A percentile compares a stretch with the other conserved stretches of the same genome.
Evolutionary conservation across 306 rosid genomes (phyloP).

Genomic region (Biancaea sappan): DNA sequence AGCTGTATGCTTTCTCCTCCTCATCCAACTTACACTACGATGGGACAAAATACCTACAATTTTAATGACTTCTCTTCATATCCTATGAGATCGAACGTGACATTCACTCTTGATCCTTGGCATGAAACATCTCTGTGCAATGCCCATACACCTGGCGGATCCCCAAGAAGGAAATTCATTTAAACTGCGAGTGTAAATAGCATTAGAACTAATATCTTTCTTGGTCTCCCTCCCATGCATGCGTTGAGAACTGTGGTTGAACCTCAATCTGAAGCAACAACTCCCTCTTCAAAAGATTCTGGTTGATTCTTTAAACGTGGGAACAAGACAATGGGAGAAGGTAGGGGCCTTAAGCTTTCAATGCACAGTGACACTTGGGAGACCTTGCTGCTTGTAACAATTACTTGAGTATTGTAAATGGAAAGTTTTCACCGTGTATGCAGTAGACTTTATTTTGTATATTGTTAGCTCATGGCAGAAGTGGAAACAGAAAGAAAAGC

Average conservation of each 20-base stretch:
- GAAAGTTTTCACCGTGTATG: constrained; percentile 35
- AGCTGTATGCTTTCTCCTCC: constrained; percentile 83
- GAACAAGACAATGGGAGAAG: constrained; percentile 31
- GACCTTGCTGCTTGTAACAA: constrained; percentile 41
- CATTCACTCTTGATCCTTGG: constrained; percentile 62
- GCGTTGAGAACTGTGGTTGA: constrained; percentile 33
- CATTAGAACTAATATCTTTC: constrained; percentile 29
- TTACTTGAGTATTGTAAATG: constrained; percentile 53
- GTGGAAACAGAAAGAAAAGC: neutral
- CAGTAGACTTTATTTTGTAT: constrained; percentile 42
- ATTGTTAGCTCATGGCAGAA: constrained; percentile 40
- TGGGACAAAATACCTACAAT: constrained; percentile 60
- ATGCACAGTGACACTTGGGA: constrained; percentile 29
- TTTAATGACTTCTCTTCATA: constrained; percentile 51
- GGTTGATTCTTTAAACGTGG: constrained; percentile 39
- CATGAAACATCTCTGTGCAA: constrained; percentile 54
- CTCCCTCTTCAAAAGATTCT: constrained; percentile 16
- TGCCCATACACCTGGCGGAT: constrained; percentile 74
- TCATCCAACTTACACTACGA: constrained; percentile 56
- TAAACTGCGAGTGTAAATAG: constrained; percentile 61
- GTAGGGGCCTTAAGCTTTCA: constrained; percentile 15
- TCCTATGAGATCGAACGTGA: constrained; percentile 53
- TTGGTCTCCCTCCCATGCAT: constrained; percentile 37
- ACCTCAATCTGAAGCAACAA: constrained; percentile 36
- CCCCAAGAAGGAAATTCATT: constrained; percentile 80